Base-by-base conservation (phyloP, 2,329 filamentous ascomycete species). In the Pleomassaria siparia region DNA sequence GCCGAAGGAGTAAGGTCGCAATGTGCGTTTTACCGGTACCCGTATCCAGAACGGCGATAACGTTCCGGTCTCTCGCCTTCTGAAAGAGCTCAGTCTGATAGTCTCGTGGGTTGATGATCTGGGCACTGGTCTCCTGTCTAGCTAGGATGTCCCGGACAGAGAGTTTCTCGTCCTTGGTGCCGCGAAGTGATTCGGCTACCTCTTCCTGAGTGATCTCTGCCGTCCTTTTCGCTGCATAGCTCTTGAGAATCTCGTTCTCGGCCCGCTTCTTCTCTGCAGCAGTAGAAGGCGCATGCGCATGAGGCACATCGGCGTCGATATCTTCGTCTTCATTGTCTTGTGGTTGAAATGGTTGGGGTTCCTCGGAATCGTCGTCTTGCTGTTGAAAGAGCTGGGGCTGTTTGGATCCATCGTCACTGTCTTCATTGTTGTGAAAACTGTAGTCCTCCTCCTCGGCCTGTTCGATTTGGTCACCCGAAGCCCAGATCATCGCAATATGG, bases 1-100 rank as follows among this genome's bases (percentile, higher is more conserved):
- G 82, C 30, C 85, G 83, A 20, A 97, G 79, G 4, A 99, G 78
- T 2, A 97, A 79, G 1, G 89, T 91, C 0, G 94, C 91, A 58
- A 99, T 96, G n/a, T 96, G 77, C 0, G 94, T 99, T 72, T 99
- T 99, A 2, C 94, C 94, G 3, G 90, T 91, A 11, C 94, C 90
- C n/a, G 92, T 96, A 62, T 95, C 91, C 1, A 97, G 79, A 1
- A 99, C 94, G 1, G 94, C 91, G 57, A 99, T 95, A 7, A 86
- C 88, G 64, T 99, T 99, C 57, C 86, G 81, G 43, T 80, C 65
- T 64, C 94, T 96, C 3, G 94, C 92, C 54, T 82, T 82, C 67
- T 96, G 89, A 62, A 94, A 97, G 0, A 99, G 79, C 65, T 97
- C 92, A 11, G 89, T 75, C 67, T 99, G 94, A 63, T 97, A 99